Evolutionary conservation across 352 stramenopile genomes (phyloP), one percentile per base, ranked within the genome.

Genomic region (Globisporangium irregulare): DNA sequence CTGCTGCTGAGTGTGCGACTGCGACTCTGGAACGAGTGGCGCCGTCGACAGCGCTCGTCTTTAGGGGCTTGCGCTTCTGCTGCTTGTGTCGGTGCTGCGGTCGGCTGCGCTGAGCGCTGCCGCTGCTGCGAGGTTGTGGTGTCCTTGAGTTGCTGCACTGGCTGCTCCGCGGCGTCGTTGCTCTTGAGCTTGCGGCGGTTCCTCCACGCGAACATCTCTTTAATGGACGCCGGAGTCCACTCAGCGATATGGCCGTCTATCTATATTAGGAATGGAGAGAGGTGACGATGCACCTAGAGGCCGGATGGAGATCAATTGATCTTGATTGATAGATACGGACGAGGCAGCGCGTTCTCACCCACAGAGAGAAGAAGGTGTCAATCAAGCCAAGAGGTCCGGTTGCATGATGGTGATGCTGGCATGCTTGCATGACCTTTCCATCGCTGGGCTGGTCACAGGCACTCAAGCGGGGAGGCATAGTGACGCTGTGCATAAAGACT

Each of bases 171-270:
- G 15, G 12, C 7, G 27, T 34, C 27, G 9, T 64, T 64, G 59
- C 59, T 60, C 41, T 38, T 67, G 54, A 59, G 54, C 34, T 67
- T 67, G 62, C 29, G 34, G 51, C 62, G 62, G 62, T 61, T 67
- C 50, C 51, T 59, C 62, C 62, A 67, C 9, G 27, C 54, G 34
- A 67, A 67, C 62, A 67, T 67, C 29, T 4, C 34, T 38, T 25
- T 6, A 24, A 38, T 29, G 9, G 51, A 32, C 50, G 48, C 9
- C 10, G 38, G 38, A 48, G 29, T 32, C 29, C 29, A 32, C 29
- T 32, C 4, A 20, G 15, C 14, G 41, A 20, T n/a, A 15, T 9
- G 12, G 38, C 38, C 6, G 43, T 22, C 41, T 50, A 38, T 43
- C 18, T 59, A 43, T 43, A 43, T 38, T 41, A 41, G 15, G 18